Base-by-base conservation (phyloP, 2,329 filamentous ascomycete genomes). In the Exophiala sp. region DNA sequence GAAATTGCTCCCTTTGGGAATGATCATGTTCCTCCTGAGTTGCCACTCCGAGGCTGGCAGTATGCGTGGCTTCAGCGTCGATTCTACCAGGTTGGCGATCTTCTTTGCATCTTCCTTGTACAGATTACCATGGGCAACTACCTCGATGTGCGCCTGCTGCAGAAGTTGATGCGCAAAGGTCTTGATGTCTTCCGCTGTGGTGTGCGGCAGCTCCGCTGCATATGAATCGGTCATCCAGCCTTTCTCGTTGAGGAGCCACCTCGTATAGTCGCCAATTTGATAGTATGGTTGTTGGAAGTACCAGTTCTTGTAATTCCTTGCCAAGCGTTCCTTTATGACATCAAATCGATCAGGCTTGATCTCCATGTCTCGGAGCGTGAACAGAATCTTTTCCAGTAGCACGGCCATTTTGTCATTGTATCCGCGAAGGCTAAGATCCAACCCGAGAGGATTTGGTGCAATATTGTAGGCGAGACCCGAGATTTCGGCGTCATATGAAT, bases 381-480 rank as follows among this genome's bases (percentile, higher is more conserved):
- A 74, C 21, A 96, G 76, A 3, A 97, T 89, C 68, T 96, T 94
- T 67, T 97, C 90, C 43, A 99, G 73, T 20, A 99, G 79, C 0
- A 96, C 90, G 0, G 88, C 78, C 65, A 99, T 84, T 75, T 99
- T 99, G 71, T 99, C 94, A 63, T 96, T 99, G 74, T 97, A 99
- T 0, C 94, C 94, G 24, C 84, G 86, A 3, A 97, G 82, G 11
- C 87, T 84, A 38, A 97, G 75, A 54, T 88, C 85, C 29, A 97
- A 69, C 0, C 91, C 91, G 32, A 84, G 81, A 3, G 81, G 79
- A 65, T 89, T 87, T 21, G 87, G 80, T 3, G 78, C 78, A n/a
- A 97, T 82, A 36, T 81, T 84, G 68, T 97, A 97, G 57, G 88
- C 83, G 41, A 99, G 72, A 0, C 94, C 94, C 6, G 94, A 90